These are phyloP conservation scores for Aspergillus pseudotamarii DNA, from an alignment of 2,329 filamentous ascomycete genomes.

Conservation along the genomic window DNA sequence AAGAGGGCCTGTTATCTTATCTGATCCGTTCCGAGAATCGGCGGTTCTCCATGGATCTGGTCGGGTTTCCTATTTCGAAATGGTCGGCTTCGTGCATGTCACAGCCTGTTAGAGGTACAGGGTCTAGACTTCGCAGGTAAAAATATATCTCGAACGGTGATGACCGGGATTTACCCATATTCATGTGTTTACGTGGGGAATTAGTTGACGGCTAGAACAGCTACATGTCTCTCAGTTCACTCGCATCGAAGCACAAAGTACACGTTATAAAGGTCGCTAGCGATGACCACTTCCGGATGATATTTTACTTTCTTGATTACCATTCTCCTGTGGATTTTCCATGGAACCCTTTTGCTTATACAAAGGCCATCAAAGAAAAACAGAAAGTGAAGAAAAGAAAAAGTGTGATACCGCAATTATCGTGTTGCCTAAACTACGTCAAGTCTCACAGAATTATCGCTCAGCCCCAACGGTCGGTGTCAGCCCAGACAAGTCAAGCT, in stretches of 20 bases:
- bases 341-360: not conserved
- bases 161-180: not conserved
- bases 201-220: not conserved
- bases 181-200: not conserved
- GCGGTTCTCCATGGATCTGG: not conserved
- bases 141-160: not conserved
- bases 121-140: not conserved
- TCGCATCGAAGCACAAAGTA: not conserved
- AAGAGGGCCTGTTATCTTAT: conserved; percentile 1
- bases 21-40: conserved; percentile 9
- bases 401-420: not conserved
- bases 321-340: not conserved
- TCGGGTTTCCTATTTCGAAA: not conserved
- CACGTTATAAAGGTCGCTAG: not conserved
- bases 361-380: not conserved
- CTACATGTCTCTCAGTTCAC: not conserved
- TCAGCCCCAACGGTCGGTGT: not conserved
- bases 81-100: not conserved
- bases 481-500: not conserved
- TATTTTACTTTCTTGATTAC: not conserved
- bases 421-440: not conserved
- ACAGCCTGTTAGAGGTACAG: too few relatives aligned
- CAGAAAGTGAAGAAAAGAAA: not conserved
- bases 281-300: not conserved
- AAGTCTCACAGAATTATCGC: not conserved